phyloP scores from a whole-genome alignment of 306 rosid species.

The Cicer bijugum region DNA sequence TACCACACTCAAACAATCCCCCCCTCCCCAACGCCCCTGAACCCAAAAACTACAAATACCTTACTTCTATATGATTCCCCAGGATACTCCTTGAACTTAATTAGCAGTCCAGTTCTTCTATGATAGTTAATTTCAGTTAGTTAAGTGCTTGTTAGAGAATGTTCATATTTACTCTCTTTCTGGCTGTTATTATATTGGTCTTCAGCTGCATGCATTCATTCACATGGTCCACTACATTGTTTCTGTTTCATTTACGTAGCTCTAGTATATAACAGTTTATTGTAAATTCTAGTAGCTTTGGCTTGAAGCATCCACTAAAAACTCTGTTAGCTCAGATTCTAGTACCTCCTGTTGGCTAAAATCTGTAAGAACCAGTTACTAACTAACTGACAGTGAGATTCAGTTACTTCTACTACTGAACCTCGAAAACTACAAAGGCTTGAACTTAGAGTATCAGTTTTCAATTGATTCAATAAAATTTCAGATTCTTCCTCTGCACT shows the following conservation, averaged over 20 bases:
- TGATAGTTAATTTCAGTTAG: not conserved
- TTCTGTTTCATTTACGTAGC: not conserved
- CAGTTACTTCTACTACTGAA: not conserved
- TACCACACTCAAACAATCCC: constrained; percentile 14
- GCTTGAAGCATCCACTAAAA: not conserved
- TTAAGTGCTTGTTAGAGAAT: not conserved
- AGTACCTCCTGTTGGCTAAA: not conserved
- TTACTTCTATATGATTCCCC: constrained; percentile 15
- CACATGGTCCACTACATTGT: not conserved
- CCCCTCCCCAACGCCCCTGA: not conserved
- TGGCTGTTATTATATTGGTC: not conserved
- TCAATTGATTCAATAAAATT: not conserved
- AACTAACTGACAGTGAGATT: not conserved
- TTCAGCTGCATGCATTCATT: not conserved
- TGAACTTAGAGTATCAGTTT: not conserved
- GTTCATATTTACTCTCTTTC: not conserved
- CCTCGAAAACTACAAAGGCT: not conserved
- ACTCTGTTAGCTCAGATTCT: not conserved
- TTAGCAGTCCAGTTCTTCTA: not conserved
- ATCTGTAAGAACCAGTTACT: not conserved
- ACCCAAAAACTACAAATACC: constrained; percentile 15
- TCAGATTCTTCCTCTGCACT: not conserved
- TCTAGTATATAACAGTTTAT: not conserved
- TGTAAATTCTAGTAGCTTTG: not conserved
- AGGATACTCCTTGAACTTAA: not conserved